These are phyloP conservation scores for Aspergillus latus DNA, from an alignment of 2,329 filamentous ascomycete species.

Conservation along the genomic window DNA sequence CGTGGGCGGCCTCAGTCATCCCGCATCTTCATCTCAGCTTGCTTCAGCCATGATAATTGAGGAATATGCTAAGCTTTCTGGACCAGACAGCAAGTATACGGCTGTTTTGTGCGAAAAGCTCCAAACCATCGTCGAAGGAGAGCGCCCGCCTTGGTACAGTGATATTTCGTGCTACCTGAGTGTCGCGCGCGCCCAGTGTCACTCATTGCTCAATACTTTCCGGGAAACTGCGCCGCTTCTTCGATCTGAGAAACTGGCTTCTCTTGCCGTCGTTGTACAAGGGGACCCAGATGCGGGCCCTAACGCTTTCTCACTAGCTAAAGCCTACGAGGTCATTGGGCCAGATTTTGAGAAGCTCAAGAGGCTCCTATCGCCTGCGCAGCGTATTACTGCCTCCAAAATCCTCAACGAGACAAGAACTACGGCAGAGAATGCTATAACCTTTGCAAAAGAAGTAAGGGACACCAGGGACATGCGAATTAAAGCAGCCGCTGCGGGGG, in stretches of 20 bases:
- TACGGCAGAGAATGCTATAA: constrained; percentile 69
- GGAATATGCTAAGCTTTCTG: constrained; percentile 70
- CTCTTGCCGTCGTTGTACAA: constrained; percentile 86
- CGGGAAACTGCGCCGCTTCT: constrained; percentile 84
- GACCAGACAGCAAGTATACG: constrained; percentile 34
- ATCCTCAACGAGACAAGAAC: constrained; percentile 75
- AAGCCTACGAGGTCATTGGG: constrained; percentile 82
- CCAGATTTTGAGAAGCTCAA: constrained; percentile 86
- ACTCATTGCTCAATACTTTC: constrained; percentile 87
- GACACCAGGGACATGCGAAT: constrained; percentile 81
- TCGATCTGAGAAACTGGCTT: constrained; percentile 66
- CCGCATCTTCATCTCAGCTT: constrained; percentile 82
- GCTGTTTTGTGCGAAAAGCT: constrained; percentile 56
- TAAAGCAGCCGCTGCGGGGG: constrained; percentile 80
- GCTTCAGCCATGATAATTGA: constrained; percentile 81
- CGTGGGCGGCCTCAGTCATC: constrained; percentile 67
- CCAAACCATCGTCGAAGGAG: constrained; percentile 74
- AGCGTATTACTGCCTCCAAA: constrained; percentile 78
- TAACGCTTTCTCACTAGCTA: constrained; percentile 82
- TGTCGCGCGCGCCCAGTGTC: constrained; percentile 85
- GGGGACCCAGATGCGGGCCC: constrained; percentile 89
- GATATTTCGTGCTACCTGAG: constrained; percentile 90
- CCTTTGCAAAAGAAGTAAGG: constrained; percentile 77
- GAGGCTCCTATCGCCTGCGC: constrained; percentile 82
- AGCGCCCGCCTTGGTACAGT: constrained; percentile 78